These are phyloP conservation scores for Pinus taeda DNA, from an alignment of 75 land plant species.

Conservation along the genomic window DNA sequence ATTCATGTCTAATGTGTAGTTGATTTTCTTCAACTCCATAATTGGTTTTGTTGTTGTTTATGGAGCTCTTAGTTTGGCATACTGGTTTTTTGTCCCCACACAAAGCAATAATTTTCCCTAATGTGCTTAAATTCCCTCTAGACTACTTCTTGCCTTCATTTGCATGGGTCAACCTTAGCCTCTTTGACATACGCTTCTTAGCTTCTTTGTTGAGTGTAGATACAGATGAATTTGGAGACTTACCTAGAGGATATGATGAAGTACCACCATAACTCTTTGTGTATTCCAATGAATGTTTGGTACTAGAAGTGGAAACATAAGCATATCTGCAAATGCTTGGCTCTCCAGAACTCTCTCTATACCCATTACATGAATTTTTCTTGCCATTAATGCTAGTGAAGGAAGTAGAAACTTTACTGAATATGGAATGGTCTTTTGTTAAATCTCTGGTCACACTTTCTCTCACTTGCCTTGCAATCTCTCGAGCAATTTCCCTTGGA, in stretches of 20 bases:
- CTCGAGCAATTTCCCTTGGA: constrained; percentile 71
- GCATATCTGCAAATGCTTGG: background rate
- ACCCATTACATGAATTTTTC: constrained; percentile 20
- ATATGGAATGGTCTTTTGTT: constrained; percentile 7
- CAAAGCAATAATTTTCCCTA: too few species aligned
- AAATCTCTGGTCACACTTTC: constrained; percentile 18
- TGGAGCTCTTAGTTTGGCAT: too few species aligned
- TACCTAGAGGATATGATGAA: constrained; percentile 7
- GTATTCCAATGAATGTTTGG: constrained; percentile 12
- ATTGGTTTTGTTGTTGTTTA: too few species aligned
- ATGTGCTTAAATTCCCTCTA: too few species aligned
- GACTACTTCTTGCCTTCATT: too few species aligned
- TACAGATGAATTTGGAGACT: too few species aligned
- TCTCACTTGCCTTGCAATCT: constrained; percentile 53
- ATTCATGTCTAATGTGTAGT: too few species aligned
- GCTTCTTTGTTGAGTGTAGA: too few species aligned
- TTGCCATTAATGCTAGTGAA: constrained; percentile 28
- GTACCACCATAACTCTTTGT: constrained; percentile 7
- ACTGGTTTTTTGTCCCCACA: too few species aligned
- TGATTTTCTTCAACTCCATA: too few species aligned
- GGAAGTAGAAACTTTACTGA: constrained; percentile 21
- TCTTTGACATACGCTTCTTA: too few species aligned
- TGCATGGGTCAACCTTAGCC: too few species aligned
- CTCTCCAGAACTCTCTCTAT: constrained; percentile 15
- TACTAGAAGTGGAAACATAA: background rate